phyloP scores from a whole-genome alignment of 2,329 filamentous ascomycete genomes.

The Anthostomella pinea region DNA sequence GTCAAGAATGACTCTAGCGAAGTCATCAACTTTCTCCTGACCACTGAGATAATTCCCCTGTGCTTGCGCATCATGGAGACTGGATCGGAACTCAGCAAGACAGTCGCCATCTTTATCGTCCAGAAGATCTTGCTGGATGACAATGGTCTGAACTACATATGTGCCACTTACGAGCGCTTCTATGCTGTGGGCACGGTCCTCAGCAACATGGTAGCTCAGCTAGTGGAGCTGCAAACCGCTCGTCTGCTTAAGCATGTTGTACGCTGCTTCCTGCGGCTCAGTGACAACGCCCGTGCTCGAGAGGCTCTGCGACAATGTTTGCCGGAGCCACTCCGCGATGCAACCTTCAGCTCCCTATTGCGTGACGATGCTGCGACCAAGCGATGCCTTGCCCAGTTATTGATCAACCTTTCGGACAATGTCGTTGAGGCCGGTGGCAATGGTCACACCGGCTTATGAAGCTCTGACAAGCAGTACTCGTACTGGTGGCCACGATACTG shows the following conservation, averaged over 20 bases:
- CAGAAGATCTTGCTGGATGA: conserved; percentile 98
- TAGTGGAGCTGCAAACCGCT: conserved; percentile 96
- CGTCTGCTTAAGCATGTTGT: conserved; percentile 96
- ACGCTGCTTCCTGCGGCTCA: conserved; percentile 89
- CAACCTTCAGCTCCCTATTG: conserved; percentile 93
- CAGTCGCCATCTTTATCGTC: conserved; percentile 98
- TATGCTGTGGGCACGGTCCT: conserved; percentile 96
- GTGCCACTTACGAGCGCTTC: conserved; percentile 96
- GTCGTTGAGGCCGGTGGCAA: conserved; percentile 51
- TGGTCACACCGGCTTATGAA: conserved; percentile 27
- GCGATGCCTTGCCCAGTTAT: conserved; percentile 91
- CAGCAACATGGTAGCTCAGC: conserved; percentile 97
- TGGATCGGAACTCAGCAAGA: conserved; percentile 96
- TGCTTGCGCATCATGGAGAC: conserved; percentile 99
- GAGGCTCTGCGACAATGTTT: conserved; percentile 95
- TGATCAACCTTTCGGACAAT: conserved; percentile 94
- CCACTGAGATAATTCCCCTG: conserved; percentile 96
- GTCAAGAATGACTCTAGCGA: conserved; percentile 99
- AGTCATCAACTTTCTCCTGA: conserved; percentile 97
- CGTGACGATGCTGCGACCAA: conserved; percentile 97
- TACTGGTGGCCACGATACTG: no score
- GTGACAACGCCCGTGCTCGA: conserved; percentile 91
- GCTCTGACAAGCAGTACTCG: no score
- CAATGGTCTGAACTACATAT: conserved; percentile 95
- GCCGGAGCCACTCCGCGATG: conserved; percentile 96